Evolutionary conservation across 495 filamentous ascomycete species (phyloP), one percentile per base, ranked within the genome.

Genomic region (Penicillium robsamsonii): DNA sequence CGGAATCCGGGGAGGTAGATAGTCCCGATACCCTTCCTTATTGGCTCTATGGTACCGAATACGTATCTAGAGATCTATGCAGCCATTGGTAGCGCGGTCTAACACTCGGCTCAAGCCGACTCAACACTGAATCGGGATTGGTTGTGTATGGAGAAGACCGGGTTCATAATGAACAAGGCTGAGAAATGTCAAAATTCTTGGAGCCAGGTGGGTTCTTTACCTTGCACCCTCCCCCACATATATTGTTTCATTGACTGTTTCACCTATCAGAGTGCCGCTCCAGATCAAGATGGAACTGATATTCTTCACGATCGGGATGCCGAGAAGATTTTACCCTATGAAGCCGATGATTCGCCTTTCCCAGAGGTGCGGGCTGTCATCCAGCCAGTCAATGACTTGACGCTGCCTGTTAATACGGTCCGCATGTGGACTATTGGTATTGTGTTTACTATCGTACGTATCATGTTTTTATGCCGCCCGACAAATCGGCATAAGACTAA

Each of bases 401-500:
- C 80, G n/a, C 66, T 86, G 50, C 85, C 85, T 10, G 76, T 82
- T 29, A 88, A 87, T 52, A 90, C 87, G 6, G 76, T 86, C 46
- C 84, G 87, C 44, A 87, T 87, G 59, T 91, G 87, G 87, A 72
- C 81, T 17, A 86, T 90, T 62, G 87, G 87, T 27, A 63, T 90
- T 53, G 42, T 87, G 3, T 79, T 90, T 33, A 85, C 87, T 7
- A 79, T 87, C 46, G 71, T 77, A 62, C 25, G 67, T 68, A 27
- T 10, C 10, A 30, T 51, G 13, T 40, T 67, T 25, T 12, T 11
- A 38, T 51, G 27, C 55, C 47, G 48, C 56, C 48, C 20, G 13
- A 22, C 18, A 31, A 22, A 40, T 18, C 9, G 46, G 20, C 7
- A 45, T 27, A 8, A 35, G 12, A 29, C 54, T 50, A 43, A 53